Percentiles rank a stretch among this genome's conserved stretches.
Evolutionary conservation across 768 basidiomycete genomes (phyloP).

Genomic region (Boletus sp.): DNA sequence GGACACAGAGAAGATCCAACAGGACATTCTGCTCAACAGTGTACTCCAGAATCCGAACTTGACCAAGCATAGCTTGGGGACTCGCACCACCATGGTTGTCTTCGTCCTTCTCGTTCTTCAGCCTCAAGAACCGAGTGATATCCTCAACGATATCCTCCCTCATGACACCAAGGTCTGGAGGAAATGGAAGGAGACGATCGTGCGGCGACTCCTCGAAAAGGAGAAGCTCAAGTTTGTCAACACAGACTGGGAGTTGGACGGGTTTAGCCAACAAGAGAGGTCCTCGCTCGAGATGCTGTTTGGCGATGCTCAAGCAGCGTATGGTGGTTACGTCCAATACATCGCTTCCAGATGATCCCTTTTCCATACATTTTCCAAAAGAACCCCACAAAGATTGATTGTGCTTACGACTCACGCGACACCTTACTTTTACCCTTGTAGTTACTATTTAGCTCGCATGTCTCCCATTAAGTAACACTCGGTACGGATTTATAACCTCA

Average conservation of each 20-base stretch:
- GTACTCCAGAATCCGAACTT: constrained; percentile 24
- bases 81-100: constrained; percentile 27
- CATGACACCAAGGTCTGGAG: constrained; percentile 33
- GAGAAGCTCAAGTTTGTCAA: constrained; percentile 24
- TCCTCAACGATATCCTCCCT: constrained; percentile 26
- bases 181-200: constrained; percentile 22
- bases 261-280: constrained; percentile 14
- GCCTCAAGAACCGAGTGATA: constrained; percentile 18
- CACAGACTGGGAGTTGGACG: constrained; percentile 15
- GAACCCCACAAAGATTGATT: no score
- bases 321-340: constrained; percentile 20
- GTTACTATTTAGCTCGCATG: no score
- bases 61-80: constrained; percentile 28
- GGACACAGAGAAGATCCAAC: constrained; percentile 35
- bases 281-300: constrained; percentile 25
- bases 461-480: no score
- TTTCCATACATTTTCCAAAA: no score
- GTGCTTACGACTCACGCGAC: no score
- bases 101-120: constrained; percentile 24
- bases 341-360: no score
- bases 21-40: constrained; percentile 19
- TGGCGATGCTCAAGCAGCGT: constrained; percentile 24
- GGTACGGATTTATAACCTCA: no score
- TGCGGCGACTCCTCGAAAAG: constrained; percentile 12
- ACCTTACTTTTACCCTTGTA: no score